Base-by-base conservation (phyloP, 2,329 filamentous ascomycete species). In the Alternaria longipes region DNA sequence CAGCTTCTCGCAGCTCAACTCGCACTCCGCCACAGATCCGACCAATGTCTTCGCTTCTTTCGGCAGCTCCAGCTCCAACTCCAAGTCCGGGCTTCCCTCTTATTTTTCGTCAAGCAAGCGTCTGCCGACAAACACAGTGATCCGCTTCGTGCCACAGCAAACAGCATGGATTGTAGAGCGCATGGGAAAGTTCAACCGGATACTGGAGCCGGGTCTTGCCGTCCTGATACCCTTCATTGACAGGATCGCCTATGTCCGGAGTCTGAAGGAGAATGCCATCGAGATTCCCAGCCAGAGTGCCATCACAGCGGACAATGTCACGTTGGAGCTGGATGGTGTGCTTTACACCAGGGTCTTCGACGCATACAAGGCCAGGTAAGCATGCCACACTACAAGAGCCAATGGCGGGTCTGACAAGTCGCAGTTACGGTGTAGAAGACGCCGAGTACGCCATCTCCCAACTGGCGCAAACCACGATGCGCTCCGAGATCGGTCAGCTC, bases 151-250 rank as follows among this genome's bases (percentile, higher is more conserved):
- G 42, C 95, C 95, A n/a, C 95, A 99, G 82, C 95, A 99, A 84
- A 98, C 94, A 72, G 95, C 95, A 79, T 99, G 95, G 95, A 94
- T 99, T 61, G 95, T 99, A 59, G 95, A 99, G 87, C 94, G 95
- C 76, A 99, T 99, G 95, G 95, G 95, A 74, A 95, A 94, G 81
- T 99, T 97, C 84, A 91, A 92, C 82, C 88, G 94, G 62, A 97
- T 99, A 74, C 84, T 99, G 52, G 88, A 97, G 73, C 95, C 95
- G 4, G 95, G 95, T 59, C 84, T 99, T 64, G 94, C 95, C 22
- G 86, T 99, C 65, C 82, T 99, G 69, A 85, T 95, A 56, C 95
- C 95, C 1, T 91, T 98, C 69, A 83, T 99, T 79, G 95, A 99
- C 81, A 91, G 93, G 64, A 98, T 99, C 79, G 91, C 95, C 71